Conservation (phyloP, 208 protist genomes). For the Kentomonas sorsogonicus region DNA sequence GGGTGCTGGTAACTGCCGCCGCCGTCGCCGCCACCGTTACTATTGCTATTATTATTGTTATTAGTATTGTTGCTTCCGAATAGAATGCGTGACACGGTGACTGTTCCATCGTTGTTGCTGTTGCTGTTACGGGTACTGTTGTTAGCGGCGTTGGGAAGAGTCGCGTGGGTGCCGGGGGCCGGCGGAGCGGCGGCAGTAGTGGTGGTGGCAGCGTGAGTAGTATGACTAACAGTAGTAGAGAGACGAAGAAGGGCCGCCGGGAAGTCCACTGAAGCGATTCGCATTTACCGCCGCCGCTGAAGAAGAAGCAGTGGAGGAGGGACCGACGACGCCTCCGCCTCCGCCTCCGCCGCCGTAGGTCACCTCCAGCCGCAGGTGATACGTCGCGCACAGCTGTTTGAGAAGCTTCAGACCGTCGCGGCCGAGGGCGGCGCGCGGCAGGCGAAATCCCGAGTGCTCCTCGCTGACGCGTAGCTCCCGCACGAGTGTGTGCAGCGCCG, state of each 20-base stretch:
- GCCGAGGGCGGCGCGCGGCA: slow-evolving; percentile 41
- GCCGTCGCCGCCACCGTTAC: background rate
- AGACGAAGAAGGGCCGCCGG: too few relatives aligned
- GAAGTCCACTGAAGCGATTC: too few relatives aligned
- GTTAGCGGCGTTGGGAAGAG: too few relatives aligned
- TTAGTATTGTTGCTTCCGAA: background rate
- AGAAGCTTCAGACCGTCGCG: slow-evolving; percentile 69
- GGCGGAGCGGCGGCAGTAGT: too few relatives aligned
- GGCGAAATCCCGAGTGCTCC: slow-evolving; percentile 72
- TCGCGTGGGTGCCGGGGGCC: too few relatives aligned
- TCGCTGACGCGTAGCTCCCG: slow-evolving; percentile 70
- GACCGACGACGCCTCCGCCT: background rate
- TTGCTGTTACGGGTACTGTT: background rate
- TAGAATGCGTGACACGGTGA: too few relatives aligned
- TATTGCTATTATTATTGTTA: background rate
- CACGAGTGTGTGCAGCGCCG: slow-evolving; percentile 59
- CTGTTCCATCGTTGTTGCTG: background rate
- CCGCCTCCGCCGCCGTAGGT: slow-evolving; percentile 22
- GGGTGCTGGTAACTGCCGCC: background rate
- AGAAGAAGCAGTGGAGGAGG: background rate
- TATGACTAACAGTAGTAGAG: too few relatives aligned
- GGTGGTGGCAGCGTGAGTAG: too few relatives aligned
- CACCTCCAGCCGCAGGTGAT: slow-evolving; percentile 58
- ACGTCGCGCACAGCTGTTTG: slow-evolving; percentile 75
- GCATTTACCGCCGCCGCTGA: background rate